Percentiles rank a stretch among this genome's conserved stretches.
Evolutionary conservation across 345 rosid species (phyloP).

Genomic region (Diplotaxis tenuifolia): DNA sequence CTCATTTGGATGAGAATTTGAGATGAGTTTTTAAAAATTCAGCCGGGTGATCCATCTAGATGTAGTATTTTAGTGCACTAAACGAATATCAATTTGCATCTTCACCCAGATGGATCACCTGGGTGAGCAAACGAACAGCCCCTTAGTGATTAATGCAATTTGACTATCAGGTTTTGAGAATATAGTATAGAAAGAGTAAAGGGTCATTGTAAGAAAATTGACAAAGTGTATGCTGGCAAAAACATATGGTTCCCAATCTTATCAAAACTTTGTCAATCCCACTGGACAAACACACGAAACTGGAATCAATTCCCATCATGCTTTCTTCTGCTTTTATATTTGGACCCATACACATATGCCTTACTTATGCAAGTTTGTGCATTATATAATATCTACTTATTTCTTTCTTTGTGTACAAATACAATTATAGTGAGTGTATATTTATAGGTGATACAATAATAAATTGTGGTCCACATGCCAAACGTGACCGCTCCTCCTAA

Average conservation of each 20-base stretch:
- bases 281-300: conserved; percentile 33
- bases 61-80: too few species aligned
- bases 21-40: too few species aligned
- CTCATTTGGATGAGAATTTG: too few species aligned
- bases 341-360: conserved; percentile 35
- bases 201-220: conserved; percentile 21
- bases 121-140: too few species aligned
- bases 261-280: conserved; percentile 21
- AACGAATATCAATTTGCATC: too few species aligned
- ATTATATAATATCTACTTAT: conserved; percentile 12
- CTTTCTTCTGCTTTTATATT: conserved; percentile 22
- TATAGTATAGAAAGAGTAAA: conserved; percentile 5
- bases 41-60: too few species aligned
- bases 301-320: conserved; percentile 39
- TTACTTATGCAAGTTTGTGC: conserved; percentile 15
- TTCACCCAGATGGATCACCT: too few species aligned
- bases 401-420: conserved; percentile 13
- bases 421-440: neutral
- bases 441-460: neutral
- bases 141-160: too few species aligned
- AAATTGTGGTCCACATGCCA: conserved; percentile 26
- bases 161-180: conserved; percentile 4
- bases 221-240: conserved; percentile 35
- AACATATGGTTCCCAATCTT: conserved; percentile 33
- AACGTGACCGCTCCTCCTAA: conserved; percentile 22